Percentiles rank a stretch among this genome's conserved stretches.
Conservation (phyloP, 1,284 basidiomycete genomes). For the Naganishia cerealis region DNA sequence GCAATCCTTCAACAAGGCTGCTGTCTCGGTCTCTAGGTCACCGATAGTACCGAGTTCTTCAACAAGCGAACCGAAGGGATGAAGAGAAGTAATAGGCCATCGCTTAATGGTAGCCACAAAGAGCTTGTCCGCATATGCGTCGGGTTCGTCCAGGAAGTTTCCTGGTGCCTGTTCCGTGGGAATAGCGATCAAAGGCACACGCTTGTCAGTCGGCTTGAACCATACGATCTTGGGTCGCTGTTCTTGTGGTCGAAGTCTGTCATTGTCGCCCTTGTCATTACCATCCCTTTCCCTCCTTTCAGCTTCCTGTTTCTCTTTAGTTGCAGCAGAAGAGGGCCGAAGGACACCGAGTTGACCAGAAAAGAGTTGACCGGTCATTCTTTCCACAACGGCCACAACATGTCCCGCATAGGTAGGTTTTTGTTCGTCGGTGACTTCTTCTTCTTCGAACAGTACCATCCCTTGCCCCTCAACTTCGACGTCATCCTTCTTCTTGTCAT, state of each 20-base stretch:
- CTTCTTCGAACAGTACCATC: constrained; percentile 91
- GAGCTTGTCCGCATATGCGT: constrained; percentile 82
- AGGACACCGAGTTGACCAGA: constrained; percentile 93
- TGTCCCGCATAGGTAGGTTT: constrained; percentile 86
- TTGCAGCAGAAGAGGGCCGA: constrained; percentile 93
- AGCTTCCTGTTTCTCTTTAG: constrained; percentile 98
- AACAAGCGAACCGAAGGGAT: constrained; percentile 97
- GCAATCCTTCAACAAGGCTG: constrained; percentile 94
- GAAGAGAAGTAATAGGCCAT: constrained; percentile 79
- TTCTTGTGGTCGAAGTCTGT: constrained; percentile 62
- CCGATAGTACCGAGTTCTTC: constrained; percentile 99
- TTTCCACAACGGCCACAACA: constrained; percentile 91
- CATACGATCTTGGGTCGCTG: constrained; percentile 95
- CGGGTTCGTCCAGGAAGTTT: constrained; percentile 93
- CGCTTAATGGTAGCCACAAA: constrained; percentile 99
- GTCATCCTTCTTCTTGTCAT: constrained; percentile 99
- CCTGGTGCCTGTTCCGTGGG: constrained; percentile 97
- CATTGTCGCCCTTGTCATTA: constrained; percentile 74
- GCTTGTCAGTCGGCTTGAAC: constrained; percentile 99
- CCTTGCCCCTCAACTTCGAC: constrained; percentile 99
- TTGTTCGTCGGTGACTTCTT: constrained; percentile 95
- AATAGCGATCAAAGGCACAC: constrained; percentile 97
- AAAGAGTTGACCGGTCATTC: constrained; percentile 98
- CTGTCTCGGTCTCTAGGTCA: constrained; percentile 94
- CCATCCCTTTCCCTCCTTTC: constrained; percentile 95